Conservation (phyloP, 768 basidiomycete species). For the Pleurotus pulmonarius region DNA sequence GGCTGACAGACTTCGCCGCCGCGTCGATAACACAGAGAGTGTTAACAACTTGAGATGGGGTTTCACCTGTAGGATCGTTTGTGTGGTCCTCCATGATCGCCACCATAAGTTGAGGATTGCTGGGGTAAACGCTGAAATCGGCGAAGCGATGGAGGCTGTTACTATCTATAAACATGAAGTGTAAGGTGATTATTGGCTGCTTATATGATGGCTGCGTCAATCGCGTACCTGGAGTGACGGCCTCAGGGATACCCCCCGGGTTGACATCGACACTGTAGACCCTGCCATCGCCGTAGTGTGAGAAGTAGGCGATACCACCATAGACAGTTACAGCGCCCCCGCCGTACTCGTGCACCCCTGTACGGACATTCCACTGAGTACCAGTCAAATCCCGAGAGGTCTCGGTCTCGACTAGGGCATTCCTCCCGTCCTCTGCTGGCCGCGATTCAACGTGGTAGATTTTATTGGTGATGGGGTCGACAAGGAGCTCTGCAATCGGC, state of each 20-base stretch:
- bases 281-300: conserved; percentile 47
- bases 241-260: conserved; percentile 21
- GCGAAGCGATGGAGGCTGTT: conserved; percentile 42
- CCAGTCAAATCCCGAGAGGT: conserved; percentile 42
- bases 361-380: conserved; percentile 49
- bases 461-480: conserved; percentile 5
- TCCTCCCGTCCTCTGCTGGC: conserved; percentile 16
- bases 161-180: conserved; percentile 24
- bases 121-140: conserved; percentile 49
- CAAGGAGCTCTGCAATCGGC: conserved; percentile 10
- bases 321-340: conserved; percentile 57
- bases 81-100: conserved; percentile 62
- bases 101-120: conserved; percentile 38
- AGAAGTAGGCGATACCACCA: conserved; percentile 53
- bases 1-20: conserved; percentile 26
- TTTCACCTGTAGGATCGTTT: conserved; percentile 19
- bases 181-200: neutral
- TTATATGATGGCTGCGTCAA: neutral
- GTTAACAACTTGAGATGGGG: conserved; percentile 41
- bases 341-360: conserved; percentile 69
- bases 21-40: conserved; percentile 45
- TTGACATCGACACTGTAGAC: conserved; percentile 39
- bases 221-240: conserved; percentile 48
- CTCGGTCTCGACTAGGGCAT: conserved; percentile 40
- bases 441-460: conserved; percentile 13